A percentile compares a stretch with the other conserved stretches of the same genome.
Evolutionary conservation across 2,329 filamentous ascomycete species (phyloP).

Genomic region (Claviceps africana): DNA sequence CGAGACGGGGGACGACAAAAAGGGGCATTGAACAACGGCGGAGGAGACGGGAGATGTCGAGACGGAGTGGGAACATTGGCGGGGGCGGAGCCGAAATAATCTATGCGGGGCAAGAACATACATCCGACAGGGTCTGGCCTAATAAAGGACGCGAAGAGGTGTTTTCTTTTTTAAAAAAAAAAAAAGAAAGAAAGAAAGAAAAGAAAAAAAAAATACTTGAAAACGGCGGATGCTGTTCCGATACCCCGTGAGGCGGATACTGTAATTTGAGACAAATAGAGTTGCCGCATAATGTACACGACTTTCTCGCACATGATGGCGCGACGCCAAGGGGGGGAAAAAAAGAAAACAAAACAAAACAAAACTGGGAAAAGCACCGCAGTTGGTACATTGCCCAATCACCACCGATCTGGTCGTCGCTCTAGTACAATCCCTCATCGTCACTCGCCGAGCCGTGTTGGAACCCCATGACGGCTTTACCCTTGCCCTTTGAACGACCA

Average conservation of each 20-base stretch:
- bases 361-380: not conserved
- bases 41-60: conserved; percentile 3
- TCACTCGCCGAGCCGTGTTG: conserved; percentile 40
- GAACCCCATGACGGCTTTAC: conserved; percentile 38
- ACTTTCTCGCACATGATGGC: too few species aligned
- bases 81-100: too few species aligned
- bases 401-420: not conserved
- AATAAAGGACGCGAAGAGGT: too few species aligned
- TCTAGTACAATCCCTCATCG: conserved; percentile 42
- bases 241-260: too few species aligned
- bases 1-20: conserved; percentile 9
- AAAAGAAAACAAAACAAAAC: not conserved
- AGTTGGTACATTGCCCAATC: not conserved
- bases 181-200: too few species aligned
- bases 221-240: too few species aligned
- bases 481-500: conserved; percentile 37
- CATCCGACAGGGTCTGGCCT: too few species aligned
- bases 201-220: too few species aligned
- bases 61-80: not conserved
- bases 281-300: too few species aligned
- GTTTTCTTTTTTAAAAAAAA: too few species aligned
- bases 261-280: too few species aligned
- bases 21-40: conserved; percentile 7
- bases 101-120: too few species aligned
- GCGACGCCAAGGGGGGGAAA: not conserved